Evolutionary conservation across 2,329 filamentous ascomycete genomes (phyloP).

Genomic region (Xylariaceae sp.): DNA sequence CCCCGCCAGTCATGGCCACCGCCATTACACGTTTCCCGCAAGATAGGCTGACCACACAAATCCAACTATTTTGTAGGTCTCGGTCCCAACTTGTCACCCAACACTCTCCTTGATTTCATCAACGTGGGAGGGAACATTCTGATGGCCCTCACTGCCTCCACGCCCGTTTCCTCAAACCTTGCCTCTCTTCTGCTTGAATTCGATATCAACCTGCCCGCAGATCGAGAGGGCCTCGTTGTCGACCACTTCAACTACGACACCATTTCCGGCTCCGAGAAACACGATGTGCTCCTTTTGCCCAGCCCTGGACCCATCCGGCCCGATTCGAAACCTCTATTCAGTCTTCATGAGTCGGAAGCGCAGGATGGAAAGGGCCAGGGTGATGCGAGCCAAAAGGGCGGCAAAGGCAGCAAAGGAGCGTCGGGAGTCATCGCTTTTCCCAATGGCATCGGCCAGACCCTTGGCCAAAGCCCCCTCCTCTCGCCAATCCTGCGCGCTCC

Average conservation of each 20-base stretch:
- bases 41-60: background rate
- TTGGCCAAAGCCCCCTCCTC: slow-evolving; percentile 74
- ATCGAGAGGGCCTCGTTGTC: slow-evolving; percentile 79
- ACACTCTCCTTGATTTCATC: slow-evolving; percentile 82
- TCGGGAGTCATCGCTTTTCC: slow-evolving; percentile 70
- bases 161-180: slow-evolving; percentile 66
- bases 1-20: background rate
- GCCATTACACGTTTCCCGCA: background rate
- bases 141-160: slow-evolving; percentile 71
- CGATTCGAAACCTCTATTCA: slow-evolving; percentile 75
- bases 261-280: slow-evolving; percentile 69
- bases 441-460: slow-evolving; percentile 70
- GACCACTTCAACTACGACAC: slow-evolving; percentile 96
- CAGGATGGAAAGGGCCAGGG: slow-evolving; percentile 14
- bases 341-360: slow-evolving; percentile 47
- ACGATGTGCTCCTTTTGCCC: slow-evolving; percentile 81
- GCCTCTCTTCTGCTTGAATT: slow-evolving; percentile 79
- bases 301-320: slow-evolving; percentile 60
- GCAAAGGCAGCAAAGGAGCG: background rate
- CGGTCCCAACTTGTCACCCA: slow-evolving; percentile 81
- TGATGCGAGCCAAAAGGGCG: background rate
- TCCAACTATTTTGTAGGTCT: slow-evolving; percentile 57
- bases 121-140: slow-evolving; percentile 90
- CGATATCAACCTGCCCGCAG: slow-evolving; percentile 80
- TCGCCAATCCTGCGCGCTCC: slow-evolving; percentile 79